These are phyloP conservation scores for Acacia melanoxylon DNA, from an alignment of 306 rosid genomes.

Conservation along the genomic window DNA sequence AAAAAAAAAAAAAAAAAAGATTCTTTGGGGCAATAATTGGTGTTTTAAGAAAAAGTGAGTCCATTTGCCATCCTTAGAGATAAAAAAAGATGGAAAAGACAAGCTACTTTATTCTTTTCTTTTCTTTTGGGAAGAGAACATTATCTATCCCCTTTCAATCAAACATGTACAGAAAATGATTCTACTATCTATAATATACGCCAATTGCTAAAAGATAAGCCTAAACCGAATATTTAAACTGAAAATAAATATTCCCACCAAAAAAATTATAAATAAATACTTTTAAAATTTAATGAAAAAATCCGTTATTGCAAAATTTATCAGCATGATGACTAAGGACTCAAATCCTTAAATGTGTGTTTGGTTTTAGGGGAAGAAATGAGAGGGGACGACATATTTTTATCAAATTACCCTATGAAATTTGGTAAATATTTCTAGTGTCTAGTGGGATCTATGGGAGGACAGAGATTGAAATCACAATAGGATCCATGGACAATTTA, in stretches of 20 bases:
- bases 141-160: background rate
- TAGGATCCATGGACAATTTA: too few relatives aligned
- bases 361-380: too few relatives aligned
- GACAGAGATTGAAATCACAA: too few relatives aligned
- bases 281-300: too few relatives aligned
- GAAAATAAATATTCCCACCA: background rate
- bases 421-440: too few relatives aligned
- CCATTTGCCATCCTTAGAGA: background rate
- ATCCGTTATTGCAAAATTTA: too few relatives aligned
- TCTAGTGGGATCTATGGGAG: too few relatives aligned
- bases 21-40: constrained; percentile 14
- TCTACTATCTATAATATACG: background rate
- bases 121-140: background rate
- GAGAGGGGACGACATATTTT: too few relatives aligned
- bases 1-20: background rate
- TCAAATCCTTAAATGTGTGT: too few relatives aligned
- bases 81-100: background rate
- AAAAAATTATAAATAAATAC: too few relatives aligned
- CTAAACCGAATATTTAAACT: background rate
- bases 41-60: background rate
- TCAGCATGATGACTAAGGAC: too few relatives aligned
- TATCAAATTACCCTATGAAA: too few relatives aligned
- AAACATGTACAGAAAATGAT: background rate
- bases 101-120: background rate
- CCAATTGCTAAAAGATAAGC: background rate